Evolutionary conservation across 129 eudicot genomes (phyloP), one percentile per base, ranked within the genome.

Genomic region (Helichrysum umbraculigerum): DNA sequence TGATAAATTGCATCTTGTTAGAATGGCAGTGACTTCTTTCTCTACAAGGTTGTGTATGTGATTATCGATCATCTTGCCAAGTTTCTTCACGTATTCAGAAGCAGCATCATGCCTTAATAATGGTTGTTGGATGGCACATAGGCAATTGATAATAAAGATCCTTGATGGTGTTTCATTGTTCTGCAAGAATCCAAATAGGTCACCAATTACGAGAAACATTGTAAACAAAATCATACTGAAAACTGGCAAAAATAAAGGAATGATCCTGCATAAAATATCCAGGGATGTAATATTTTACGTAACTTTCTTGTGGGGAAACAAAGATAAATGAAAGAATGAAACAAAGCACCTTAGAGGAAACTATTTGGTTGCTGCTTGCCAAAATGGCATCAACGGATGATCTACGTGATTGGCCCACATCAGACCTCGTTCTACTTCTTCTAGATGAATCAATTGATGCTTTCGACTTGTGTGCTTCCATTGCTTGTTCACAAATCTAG

Each of bases 401-500:
- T 85, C 83, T 87, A 50, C 90, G 90, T 54, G 70, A 76, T 75
- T 91, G 98, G 66, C 70, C 41, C 34, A 74, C 83, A 70, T 94
- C 98, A 57, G 95, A 62, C 81, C 82, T 86, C 7, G 74, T 79
- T 82, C 89, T 86, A 71, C 76, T 89, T 82, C 97, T 87, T 81
- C 99, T 89, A 58, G 97, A 87, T 39, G 92, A 86, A 50, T 87
- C 93, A 16, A 84, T 84, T 22, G 83, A 75, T 72, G 94, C 99
- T 71, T 91, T 94, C 47, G 99, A 94, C 82, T 87, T 94, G 90
- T 91, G 93, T 72, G 99, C 96, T 82, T 94, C 99, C 70, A 93
- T 91, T 50, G 97, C 97, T 89, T 87, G 97, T 66, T 94, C 99
- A 61, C 99, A 94, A 85, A 94, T 94, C 99, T 94, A 70, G 22